Conservation (phyloP, 106 monocot genomes). For the Apostasia ramifera region DNA sequence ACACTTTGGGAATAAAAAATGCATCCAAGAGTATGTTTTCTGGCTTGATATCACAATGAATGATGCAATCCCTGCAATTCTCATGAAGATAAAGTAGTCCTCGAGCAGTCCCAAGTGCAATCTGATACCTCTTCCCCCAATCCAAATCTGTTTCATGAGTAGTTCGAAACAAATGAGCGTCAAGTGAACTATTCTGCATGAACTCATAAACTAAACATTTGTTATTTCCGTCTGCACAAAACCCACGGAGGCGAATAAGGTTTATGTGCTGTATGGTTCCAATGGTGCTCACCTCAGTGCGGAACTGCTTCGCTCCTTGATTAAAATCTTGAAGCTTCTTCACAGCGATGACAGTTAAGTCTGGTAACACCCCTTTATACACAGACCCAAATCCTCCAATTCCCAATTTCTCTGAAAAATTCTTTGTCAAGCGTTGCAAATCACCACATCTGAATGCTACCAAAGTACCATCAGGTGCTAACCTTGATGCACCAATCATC, state of each 20-base stretch:
- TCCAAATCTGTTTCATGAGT: not conserved
- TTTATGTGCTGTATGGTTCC: conserved; percentile 8
- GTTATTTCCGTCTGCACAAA: conserved; percentile 4
- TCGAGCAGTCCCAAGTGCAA: not conserved
- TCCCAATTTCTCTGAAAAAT: conserved; percentile 13
- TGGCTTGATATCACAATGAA: too few relatives aligned
- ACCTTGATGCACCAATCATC: not conserved
- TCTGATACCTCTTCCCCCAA: not conserved
- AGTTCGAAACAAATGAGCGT: conserved; percentile 3
- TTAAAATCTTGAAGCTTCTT: conserved; percentile 7
- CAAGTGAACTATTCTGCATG: conserved; percentile 8
- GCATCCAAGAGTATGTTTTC: too few relatives aligned
- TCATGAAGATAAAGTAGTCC: too few relatives aligned
- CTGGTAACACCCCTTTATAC: not conserved
- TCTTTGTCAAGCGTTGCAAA: conserved; percentile 6
- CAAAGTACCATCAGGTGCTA: not conserved
- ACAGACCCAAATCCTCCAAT: conserved; percentile 8
- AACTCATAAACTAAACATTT: conserved; percentile 9
- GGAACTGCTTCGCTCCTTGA: conserved; percentile 10
- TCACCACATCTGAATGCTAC: conserved; percentile 1
- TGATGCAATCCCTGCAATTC: too few relatives aligned
- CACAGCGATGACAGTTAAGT: not conserved
- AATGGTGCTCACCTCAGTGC: conserved; percentile 9
- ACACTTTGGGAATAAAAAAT: too few relatives aligned
- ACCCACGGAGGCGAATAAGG: conserved; percentile 6